Conservation (phyloP, 495 filamentous ascomycete genomes). For the Elaphomyces granulatus region DNA sequence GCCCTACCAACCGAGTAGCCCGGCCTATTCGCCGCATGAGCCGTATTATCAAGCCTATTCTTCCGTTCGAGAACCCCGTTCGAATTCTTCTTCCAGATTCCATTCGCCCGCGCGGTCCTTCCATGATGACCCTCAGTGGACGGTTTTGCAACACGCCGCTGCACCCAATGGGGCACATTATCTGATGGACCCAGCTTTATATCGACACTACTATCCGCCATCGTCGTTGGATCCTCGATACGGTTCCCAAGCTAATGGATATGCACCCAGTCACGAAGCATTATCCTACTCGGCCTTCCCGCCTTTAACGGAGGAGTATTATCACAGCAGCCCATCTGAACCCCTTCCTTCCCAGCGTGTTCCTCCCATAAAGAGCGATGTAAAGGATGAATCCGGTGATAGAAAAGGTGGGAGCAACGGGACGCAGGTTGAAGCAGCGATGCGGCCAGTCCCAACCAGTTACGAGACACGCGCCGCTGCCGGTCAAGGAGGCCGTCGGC, state of each 20-base stretch:
- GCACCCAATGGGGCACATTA: slow-evolving; percentile 21
- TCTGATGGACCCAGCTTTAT: slow-evolving; percentile 15
- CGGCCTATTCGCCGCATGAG: slow-evolving; percentile 24
- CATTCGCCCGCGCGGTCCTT: slow-evolving; percentile 21
- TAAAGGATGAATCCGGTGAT: no score
- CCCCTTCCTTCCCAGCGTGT: slow-evolving; percentile 8
- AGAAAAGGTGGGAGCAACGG: no score
- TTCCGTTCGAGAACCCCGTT: slow-evolving; percentile 13
- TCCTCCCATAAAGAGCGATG: no score
- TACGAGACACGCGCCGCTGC: no score
- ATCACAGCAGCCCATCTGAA: slow-evolving; percentile 7
- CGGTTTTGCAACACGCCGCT: slow-evolving; percentile 27
- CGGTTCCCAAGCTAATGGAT: slow-evolving; percentile 8
- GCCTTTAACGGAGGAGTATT: slow-evolving; percentile 11
- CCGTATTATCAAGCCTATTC: slow-evolving; percentile 17
- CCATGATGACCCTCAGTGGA: slow-evolving; percentile 34
- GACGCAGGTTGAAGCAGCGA: slow-evolving; percentile 10
- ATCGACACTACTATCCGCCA: slow-evolving; percentile 18
- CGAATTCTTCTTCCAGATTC: slow-evolving; percentile 17
- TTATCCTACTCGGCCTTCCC: slow-evolving; percentile 12
- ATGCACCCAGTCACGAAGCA: slow-evolving; percentile 6
- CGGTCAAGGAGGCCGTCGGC: no score
- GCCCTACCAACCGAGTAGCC: slow-evolving; percentile 20
- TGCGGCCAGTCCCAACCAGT: no score
- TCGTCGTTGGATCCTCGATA: slow-evolving; percentile 15